Evolutionary conservation across 495 filamentous ascomycete genomes (phyloP).

Genomic region (Jackrogersella multiformis): DNA sequence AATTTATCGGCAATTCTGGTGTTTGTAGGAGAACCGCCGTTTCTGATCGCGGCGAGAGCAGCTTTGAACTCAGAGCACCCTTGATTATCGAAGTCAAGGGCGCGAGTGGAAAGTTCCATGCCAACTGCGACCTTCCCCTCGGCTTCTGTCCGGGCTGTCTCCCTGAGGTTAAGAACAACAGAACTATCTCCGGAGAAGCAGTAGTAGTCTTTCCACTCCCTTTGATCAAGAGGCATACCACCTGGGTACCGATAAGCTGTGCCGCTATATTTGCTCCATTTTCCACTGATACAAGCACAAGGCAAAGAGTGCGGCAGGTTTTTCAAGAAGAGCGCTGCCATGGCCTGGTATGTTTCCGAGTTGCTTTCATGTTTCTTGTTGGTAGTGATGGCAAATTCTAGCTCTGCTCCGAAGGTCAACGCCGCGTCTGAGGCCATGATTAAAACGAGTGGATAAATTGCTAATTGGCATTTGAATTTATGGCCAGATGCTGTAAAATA

Average conservation of each 20-base stretch:
- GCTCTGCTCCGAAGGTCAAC: slow-evolving; percentile 21
- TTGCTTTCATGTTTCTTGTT: not conserved
- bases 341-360: not conserved
- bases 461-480: not conserved
- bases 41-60: not conserved
- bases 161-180: not conserved
- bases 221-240: not conserved
- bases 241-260: slow-evolving; percentile 2
- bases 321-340: slow-evolving; percentile 6
- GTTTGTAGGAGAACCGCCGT: not conserved
- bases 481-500: not conserved
- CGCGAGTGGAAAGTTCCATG: slow-evolving; percentile 17
- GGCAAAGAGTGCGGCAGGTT: slow-evolving; percentile 1
- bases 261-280: slow-evolving; percentile 12
- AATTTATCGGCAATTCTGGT: not conserved
- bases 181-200: slow-evolving; percentile 8
- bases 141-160: not conserved
- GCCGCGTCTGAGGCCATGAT: not conserved
- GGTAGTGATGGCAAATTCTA: slow-evolving; percentile 1
- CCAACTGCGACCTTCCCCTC: not conserved
- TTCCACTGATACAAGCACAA: slow-evolving; percentile 6
- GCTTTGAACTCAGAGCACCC: slow-evolving; percentile 14
- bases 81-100: not conserved
- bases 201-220: slow-evolving; percentile 11
- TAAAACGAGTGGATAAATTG: not conserved